Percentiles rank a stretch among this genome's conserved stretches.
Conservation (phyloP, 2,329 filamentous ascomycete species). For the Neofusicoccum umdonicola region DNA sequence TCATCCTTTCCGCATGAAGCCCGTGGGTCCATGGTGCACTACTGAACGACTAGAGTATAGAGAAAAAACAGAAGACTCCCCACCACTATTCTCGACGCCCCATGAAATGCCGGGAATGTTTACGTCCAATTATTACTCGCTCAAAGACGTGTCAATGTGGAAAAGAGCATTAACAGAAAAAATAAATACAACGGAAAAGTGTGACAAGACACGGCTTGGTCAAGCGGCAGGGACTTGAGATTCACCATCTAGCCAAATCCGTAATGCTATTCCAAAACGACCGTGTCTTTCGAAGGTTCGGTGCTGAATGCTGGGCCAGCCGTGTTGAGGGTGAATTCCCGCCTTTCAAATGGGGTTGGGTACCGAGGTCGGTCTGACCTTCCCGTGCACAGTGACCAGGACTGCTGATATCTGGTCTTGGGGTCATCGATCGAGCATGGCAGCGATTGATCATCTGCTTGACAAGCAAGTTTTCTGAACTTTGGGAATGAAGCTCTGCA, state of each 20-base stretch:
- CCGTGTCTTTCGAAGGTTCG: background rate
- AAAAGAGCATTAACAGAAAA: background rate
- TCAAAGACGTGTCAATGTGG: background rate
- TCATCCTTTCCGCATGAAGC: background rate
- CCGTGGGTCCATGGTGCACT: slow-evolving; percentile 4
- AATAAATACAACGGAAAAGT: background rate
- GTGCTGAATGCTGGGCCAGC: background rate
- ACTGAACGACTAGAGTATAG: background rate
- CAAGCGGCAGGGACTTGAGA: background rate
- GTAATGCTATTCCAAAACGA: slow-evolving; percentile 15
- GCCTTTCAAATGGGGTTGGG: background rate
- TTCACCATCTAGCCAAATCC: slow-evolving; percentile 9
- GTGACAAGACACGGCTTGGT: background rate
- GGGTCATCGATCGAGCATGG: background rate
- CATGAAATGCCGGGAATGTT: background rate
- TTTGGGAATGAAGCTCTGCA: background rate
- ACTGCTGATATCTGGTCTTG: background rate
- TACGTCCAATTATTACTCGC: slow-evolving; percentile 5
- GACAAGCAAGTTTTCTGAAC: background rate
- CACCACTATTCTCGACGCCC: background rate
- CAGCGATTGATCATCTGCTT: background rate
- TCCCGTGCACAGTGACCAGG: background rate
- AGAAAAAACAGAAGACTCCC: background rate
- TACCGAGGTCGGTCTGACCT: background rate
- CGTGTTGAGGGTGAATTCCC: background rate